A percentile compares a stretch with the other conserved stretches of the same genome.
Evolutionary conservation across 2,329 filamentous ascomycete species (phyloP).

Genomic region (Rhinocladiella similis): DNA sequence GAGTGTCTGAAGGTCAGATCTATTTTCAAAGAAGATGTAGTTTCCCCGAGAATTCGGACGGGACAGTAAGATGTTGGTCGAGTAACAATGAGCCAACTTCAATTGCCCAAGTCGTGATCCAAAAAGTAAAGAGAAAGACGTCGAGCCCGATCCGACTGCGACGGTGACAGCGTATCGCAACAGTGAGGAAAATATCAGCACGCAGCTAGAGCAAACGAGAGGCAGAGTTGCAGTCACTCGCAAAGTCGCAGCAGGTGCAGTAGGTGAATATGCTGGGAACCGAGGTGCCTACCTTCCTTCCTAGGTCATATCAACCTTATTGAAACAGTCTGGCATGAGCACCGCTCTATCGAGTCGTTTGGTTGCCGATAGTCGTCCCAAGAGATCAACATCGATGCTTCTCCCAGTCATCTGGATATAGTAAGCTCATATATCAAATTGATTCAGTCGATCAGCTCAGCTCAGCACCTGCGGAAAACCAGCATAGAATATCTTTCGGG

Average conservation of each 20-base stretch:
- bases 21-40: not conserved
- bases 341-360: too few species aligned
- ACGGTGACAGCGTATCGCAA: not conserved
- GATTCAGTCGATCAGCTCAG: too few species aligned
- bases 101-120: conserved; percentile 13
- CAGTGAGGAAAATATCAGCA: not conserved
- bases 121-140: conserved; percentile 21
- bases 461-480: too few species aligned
- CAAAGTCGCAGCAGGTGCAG: too few species aligned
- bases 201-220: not conserved
- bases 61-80: not conserved
- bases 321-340: too few species aligned
- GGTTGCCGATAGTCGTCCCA: too few species aligned
- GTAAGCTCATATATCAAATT: too few species aligned
- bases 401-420: too few species aligned
- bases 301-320: too few species aligned
- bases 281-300: not conserved
- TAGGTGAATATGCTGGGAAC: not conserved
- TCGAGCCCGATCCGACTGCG: not conserved
- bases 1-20: conserved; percentile 5
- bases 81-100: conserved; percentile 17
- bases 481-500: too few species aligned
- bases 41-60: conserved; percentile 3
- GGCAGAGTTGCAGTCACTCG: not conserved
- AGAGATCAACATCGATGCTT: too few species aligned